Evolutionary conservation across 768 basidiomycete species (phyloP).

Genomic region (Mycena galericulata): DNA sequence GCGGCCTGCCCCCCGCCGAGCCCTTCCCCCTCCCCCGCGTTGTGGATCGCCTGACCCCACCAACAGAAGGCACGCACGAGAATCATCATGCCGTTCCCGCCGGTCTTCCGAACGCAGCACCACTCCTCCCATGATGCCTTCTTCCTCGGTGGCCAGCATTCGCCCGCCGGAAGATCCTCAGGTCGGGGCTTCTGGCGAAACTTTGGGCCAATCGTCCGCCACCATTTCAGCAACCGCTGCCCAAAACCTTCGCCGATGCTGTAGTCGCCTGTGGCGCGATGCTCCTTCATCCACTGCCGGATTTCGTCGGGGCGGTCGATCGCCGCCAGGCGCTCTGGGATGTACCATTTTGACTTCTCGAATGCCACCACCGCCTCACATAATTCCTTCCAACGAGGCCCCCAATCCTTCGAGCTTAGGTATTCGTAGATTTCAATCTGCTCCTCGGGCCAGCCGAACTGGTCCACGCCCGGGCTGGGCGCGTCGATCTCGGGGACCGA

Average conservation of each 20-base stretch:
- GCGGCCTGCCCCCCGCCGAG: background rate
- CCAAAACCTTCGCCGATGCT: background rate
- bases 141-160: background rate
- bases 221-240: conserved; percentile 5
- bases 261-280: background rate
- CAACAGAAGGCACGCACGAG: background rate
- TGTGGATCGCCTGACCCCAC: conserved; percentile 19
- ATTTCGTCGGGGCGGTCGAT: background rate
- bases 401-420: background rate
- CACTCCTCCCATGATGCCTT: background rate
- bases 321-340: too few relatives aligned
- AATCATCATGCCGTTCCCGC: background rate
- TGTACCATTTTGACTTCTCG: background rate
- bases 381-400: background rate
- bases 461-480: background rate
- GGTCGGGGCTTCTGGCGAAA: background rate
- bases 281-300: conserved; percentile 19
- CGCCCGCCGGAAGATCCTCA: background rate
- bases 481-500: too few relatives aligned
- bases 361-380: background rate
- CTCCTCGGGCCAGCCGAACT: background rate
- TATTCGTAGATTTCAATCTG: background rate
- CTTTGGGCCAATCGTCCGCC: background rate
- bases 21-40: background rate
- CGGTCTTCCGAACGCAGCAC: background rate